Base-by-base conservation (phyloP, 2,329 filamentous ascomycete genomes). In the Elsinoe batatas region DNA sequence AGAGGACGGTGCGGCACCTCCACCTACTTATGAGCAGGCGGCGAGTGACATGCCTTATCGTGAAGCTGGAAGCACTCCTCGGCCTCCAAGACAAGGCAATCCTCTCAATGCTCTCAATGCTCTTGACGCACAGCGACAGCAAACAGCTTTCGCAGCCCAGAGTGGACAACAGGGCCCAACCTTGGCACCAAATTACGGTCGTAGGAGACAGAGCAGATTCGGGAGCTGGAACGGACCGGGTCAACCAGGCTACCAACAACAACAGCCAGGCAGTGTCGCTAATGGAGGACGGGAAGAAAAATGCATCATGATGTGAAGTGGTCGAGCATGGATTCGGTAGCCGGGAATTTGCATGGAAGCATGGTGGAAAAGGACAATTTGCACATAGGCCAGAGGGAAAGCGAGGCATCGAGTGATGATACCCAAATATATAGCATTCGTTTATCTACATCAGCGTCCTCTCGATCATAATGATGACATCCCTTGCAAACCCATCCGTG, bases 1-100 rank as follows among this genome's bases (percentile, higher is more conserved):
- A 1, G 64, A 63, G 33, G 66, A 66, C 12, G 74, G 79, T 20
- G 76, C 82, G 26, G 77, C 74, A 0, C 81, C 81, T 1, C 82
- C 81, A 1, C 83, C 83, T 3, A 77, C 78, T 0, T 87, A 87
- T 63, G 83, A 86, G 65, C 80, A 85, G 65, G 80, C 81, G 15
- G 76, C 81, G 0, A 76, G 71, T 12, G 74, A 75, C 42, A 74
- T 75, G n/a, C 74, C 74, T 2, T 84, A 83, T 60, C 59, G 67
- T 18, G 66, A 67, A 51, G 63, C 62, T 1, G 65, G 65, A 20
- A 58, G 61, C 3, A 64, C 63, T n/a, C 64, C 65, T 3, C 53
- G 53, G 22, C 56, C 61, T 3, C 49, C 40, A 8, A 56, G 61
- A 37, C 68, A 67, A 44, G 65, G 66, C 3, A 64, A 68, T 53